Base-by-base conservation (phyloP, 2,329 filamentous ascomycete genomes). In the Aspergillus sp. region DNA sequence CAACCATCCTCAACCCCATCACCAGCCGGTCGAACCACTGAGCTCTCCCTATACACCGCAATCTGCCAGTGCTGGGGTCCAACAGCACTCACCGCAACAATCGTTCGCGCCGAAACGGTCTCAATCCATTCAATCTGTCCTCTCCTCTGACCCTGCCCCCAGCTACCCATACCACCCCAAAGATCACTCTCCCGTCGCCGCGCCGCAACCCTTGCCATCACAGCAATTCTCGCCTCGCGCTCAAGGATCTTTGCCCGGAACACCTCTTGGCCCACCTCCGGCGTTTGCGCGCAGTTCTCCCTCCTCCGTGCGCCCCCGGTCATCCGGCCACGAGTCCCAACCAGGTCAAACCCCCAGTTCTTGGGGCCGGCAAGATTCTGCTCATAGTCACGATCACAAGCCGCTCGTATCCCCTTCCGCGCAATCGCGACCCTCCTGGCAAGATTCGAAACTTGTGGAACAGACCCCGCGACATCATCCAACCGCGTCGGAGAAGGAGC, bases 401-500 rank as follows among this genome's bases (percentile, higher is more conserved):
- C 56, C 57, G 22, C 52, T 51, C 1, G 54, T 61, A 20, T 68
- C 67, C 7, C 67, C 68, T 6, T 55, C 56, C 13, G 49, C 59
- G 13, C 60, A 61, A 17, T 51, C 55, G 10, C 56, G 60, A 7
- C 44, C 58, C 35, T 59, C 62, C 44, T 59, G 65, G 67, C 79
- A 61, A 74, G 76, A 73, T 67, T 60, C 60, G 15, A 60, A 60
- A 12, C 54, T 60, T 4, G 52, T 55, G 5, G 66, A 68, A 20
- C 57, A 57, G 9, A 55, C 57, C 13, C 52, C 62, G 22, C 60
- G 57, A 10, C 57, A 57, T 41, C 64, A 70, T 39, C 72, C 76
- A 49, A 77, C 78, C 39, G 75, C 76, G 43, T 76, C 76, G 53
- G 84, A 88, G 47, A 79, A 85, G 59, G 86, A 87, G 52, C 74